A percentile compares a stretch with the other conserved stretches of the same genome.
These are phyloP conservation scores for Candida tibetensis DNA, from an alignment of 805 yeast genomes.

Conservation along the genomic window DNA sequence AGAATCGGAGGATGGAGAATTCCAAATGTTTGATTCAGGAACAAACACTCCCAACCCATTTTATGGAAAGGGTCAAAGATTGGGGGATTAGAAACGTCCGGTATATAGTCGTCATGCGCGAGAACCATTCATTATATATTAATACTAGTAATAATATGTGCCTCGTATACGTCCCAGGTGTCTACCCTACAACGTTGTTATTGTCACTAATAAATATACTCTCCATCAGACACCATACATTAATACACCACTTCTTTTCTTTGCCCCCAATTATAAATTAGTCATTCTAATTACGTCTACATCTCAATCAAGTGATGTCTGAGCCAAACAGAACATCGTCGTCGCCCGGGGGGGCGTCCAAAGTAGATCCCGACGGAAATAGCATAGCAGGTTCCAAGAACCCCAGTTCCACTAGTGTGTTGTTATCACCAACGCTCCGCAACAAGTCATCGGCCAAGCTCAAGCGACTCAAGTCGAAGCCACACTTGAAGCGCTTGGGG, in stretches of 20 bases:
- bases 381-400: not conserved
- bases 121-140: too few species aligned
- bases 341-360: not conserved
- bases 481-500: conserved; percentile 29
- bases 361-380: not conserved
- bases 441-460: conserved; percentile 13
- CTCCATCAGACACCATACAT: too few species aligned
- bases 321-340: not conserved
- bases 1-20: conserved; percentile 4
- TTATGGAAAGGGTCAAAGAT: conserved; percentile 35
- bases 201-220: too few species aligned
- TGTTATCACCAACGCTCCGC: conserved; percentile 15
- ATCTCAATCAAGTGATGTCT: too few species aligned
- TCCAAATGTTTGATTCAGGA: conserved; percentile 15
- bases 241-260: too few species aligned
- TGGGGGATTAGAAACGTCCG: conserved; percentile 22
- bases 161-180: too few species aligned
- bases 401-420: conserved; percentile 9
- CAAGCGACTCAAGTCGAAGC: conserved; percentile 24
- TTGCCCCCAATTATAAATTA: too few species aligned
- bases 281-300: too few species aligned
- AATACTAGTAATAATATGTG: too few species aligned
- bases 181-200: too few species aligned
- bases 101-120: too few species aligned
- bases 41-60: too few species aligned